Conservation (phyloP, 192 early-diverging fungal species). For the Coemansia asiatica region DNA sequence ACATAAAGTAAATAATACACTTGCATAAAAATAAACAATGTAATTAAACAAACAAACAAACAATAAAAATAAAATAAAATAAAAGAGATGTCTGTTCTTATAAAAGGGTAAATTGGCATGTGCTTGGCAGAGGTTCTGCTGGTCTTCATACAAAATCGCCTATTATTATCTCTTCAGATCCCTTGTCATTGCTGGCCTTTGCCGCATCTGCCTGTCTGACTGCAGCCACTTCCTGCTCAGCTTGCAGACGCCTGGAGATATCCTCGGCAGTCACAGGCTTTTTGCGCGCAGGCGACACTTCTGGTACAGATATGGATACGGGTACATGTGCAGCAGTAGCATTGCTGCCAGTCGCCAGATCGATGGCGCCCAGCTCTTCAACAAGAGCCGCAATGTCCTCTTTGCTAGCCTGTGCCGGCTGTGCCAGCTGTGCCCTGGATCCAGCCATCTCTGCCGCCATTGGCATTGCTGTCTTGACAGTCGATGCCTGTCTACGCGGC, state of each 20-base stretch:
- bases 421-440: constrained; percentile 4
- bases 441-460: not conserved
- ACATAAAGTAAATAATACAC: no score
- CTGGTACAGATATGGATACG: not conserved
- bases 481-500: constrained; percentile 19
- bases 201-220: constrained; percentile 13
- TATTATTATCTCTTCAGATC: constrained; percentile 32
- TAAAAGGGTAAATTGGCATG: no score
- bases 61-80: constrained; percentile 8
- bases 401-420: constrained; percentile 35
- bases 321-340: not conserved
- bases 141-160: constrained; percentile 13
- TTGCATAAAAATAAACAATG: not conserved
- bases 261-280: constrained; percentile 42
- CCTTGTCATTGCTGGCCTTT: constrained; percentile 5
- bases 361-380: constrained; percentile 29
- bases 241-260: constrained; percentile 39
- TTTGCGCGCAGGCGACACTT: not conserved
- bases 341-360: constrained; percentile 1
- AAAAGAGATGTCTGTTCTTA: no score
- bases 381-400: constrained; percentile 51
- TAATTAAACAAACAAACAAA: not conserved
- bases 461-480: not conserved
- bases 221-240: constrained; percentile 35
- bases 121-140: no score